Evolutionary conservation across 306 rosid species (phyloP), one percentile per base, ranked within the genome.

Genomic region (Macrotyloma uniflorum): DNA sequence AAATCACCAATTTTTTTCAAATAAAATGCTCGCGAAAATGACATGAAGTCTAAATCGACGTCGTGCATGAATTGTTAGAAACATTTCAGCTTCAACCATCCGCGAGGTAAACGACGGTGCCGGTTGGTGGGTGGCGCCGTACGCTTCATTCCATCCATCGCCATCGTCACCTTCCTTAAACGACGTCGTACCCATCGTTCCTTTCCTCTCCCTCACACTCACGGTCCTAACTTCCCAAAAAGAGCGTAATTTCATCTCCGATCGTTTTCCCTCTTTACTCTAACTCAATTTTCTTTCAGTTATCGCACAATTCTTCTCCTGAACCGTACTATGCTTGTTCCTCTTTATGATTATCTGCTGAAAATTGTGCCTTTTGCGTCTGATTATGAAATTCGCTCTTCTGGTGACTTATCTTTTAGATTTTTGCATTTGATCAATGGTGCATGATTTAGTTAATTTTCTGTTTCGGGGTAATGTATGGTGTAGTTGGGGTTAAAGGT

Each of bases 121-220:
- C 70, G 58, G 30, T 69, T 54, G 62, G 59, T 32, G 81, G 83
- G 62, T 24, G 79, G 63, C 53, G 59, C 80, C 87, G 82, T 80
- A 82, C 85, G 86, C 51, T 8, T 58, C 24, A 18, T 77, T 62
- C 75, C 30, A 13, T 61, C 14, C 20, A 32, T 26, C 67, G 20
- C 3, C 40, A 12, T 43, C 66, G 4, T 43, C 20, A 14, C 19
- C 68, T 62, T 64, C 7, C 70, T 18, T 38, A 40, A 28, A 76
- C 74, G 80, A 65, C 86, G 28, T 54, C 47, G 77, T 46, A 70
- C 50, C 75, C 35, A 40, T 80, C 71, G n/a, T 80, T 16, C 1
- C 64, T 30, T 30, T 55, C 58, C 67, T 11, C 14, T 42, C 16
- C 47, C 47, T 12, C 15, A 0, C 16, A 11, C 15, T 42, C 15